Evolutionary conservation across 805 yeast species (phyloP).

Genomic region (Metschnikowia anglica): DNA sequence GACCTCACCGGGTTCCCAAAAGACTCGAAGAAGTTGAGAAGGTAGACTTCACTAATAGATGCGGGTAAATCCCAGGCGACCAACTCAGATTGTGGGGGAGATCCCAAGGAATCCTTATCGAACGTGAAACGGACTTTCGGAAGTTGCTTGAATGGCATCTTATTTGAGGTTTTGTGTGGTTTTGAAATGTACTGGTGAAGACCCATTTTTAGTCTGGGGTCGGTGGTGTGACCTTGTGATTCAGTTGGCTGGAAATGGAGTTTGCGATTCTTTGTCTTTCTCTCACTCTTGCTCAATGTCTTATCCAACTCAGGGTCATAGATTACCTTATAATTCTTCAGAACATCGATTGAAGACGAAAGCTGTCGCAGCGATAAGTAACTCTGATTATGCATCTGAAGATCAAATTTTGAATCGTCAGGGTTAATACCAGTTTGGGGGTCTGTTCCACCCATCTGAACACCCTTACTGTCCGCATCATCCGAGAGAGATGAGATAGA

Average conservation of each 20-base stretch:
- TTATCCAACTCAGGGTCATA: constrained; percentile 51
- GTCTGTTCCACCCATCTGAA: constrained; percentile 30
- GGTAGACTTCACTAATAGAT: constrained; percentile 46
- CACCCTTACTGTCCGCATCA: constrained; percentile 1
- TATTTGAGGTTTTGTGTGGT: constrained; percentile 40
- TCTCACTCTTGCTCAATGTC: constrained; percentile 31
- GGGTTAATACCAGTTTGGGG: constrained; percentile 33
- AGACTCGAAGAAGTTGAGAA: constrained; percentile 51
- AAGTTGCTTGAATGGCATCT: constrained; percentile 43
- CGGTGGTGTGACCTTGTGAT: constrained; percentile 22
- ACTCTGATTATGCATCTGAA: constrained; percentile 29
- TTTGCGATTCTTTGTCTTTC: constrained; percentile 36
- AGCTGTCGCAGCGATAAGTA: constrained; percentile 16
- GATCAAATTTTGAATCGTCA: constrained; percentile 29
- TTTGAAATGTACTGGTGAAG: constrained; percentile 33
- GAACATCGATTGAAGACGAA: constrained; percentile 11
- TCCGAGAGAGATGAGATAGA: constrained; percentile 1
- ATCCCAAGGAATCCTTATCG: constrained; percentile 74
- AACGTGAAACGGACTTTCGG: constrained; percentile 46
- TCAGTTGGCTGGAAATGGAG: constrained; percentile 39
- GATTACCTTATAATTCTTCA: constrained; percentile 42
- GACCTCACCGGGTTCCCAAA: constrained; percentile 63
- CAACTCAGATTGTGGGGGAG: constrained; percentile 68
- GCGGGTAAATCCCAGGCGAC: constrained; percentile 67
- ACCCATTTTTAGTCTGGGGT: constrained; percentile 41